phyloP scores from a whole-genome alignment of 2,329 filamentous ascomycete genomes.

The Pseudocercospora musae region DNA sequence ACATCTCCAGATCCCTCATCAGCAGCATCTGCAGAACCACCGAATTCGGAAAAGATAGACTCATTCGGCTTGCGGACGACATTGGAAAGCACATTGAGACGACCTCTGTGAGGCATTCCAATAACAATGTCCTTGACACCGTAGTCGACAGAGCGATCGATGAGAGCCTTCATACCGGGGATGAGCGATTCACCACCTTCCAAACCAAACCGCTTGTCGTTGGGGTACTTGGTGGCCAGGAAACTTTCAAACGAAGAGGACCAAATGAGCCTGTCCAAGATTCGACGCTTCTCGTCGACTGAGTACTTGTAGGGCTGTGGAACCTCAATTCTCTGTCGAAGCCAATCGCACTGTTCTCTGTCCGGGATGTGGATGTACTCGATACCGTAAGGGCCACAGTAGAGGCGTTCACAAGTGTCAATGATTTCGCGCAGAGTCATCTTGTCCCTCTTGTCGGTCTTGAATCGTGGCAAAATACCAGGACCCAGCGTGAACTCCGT shows the following conservation, averaged over 20 bases:
- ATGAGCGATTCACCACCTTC: conserved; percentile 97
- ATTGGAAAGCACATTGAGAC: conserved; percentile 96
- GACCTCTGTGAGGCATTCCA: conserved; percentile 97
- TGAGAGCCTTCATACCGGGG: conserved; percentile 98
- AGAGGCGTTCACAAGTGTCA: conserved; percentile 86
- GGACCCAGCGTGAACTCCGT: conserved; percentile 88
- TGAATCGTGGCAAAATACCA: conserved; percentile 92
- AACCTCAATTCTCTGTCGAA: conserved; percentile 90
- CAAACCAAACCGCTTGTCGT: conserved; percentile 98
- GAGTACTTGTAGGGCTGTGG: conserved; percentile 95
- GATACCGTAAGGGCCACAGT: conserved; percentile 94
- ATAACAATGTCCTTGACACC: conserved; percentile 99
- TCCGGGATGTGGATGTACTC: conserved; percentile 99
- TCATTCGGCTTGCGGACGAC: conserved; percentile 99
- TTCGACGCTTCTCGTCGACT: conserved; percentile 95
- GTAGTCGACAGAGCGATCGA: conserved; percentile 96
- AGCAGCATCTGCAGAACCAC: conserved; percentile 77
- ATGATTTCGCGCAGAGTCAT: conserved; percentile 97
- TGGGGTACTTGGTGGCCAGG: conserved; percentile 95
- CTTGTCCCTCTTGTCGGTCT: conserved; percentile 81
- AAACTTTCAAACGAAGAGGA: conserved; percentile 96
- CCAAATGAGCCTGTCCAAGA: conserved; percentile 97
- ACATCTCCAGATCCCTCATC: conserved; percentile 98
- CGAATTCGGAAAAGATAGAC: conserved; percentile 98
- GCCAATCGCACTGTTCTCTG: conserved; percentile 96